Percentiles rank a stretch among this genome's conserved stretches.
Evolutionary conservation across 2,329 filamentous ascomycete species (phyloP).

Genomic region (Beauveria asiatica): DNA sequence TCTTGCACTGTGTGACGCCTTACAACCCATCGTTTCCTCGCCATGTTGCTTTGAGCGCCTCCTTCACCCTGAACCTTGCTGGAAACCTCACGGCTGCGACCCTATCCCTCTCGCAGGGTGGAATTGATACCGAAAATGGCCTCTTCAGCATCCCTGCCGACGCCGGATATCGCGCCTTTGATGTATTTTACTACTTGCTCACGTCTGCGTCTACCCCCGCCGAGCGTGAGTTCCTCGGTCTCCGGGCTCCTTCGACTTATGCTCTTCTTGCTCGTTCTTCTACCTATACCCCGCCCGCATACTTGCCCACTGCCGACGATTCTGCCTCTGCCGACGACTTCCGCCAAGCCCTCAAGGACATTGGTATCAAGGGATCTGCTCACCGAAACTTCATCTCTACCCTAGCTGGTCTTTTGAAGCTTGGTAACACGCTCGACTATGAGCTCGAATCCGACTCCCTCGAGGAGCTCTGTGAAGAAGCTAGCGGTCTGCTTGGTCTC

Average conservation of each 20-base stretch:
- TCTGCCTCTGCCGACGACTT: conserved; percentile 90
- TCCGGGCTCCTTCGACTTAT: conserved; percentile 72
- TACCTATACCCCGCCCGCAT: conserved; percentile 78
- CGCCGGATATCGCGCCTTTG: conserved; percentile 81
- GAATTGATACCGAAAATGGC: conserved; percentile 75
- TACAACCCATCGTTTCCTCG: conserved; percentile 78
- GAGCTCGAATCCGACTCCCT: conserved; percentile 75
- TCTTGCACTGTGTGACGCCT: conserved; percentile 79
- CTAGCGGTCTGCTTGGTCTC: conserved; percentile 74
- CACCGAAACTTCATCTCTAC: conserved; percentile 79
- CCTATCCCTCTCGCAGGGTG: conserved; percentile 73
- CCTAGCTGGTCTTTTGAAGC: conserved; percentile 77
- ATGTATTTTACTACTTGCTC: conserved; percentile 95
- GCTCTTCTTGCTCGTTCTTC: conserved; percentile 70
- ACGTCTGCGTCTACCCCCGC: conserved; percentile 83
- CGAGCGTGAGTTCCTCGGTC: conserved; percentile 78
- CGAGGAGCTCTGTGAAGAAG: conserved; percentile 83
- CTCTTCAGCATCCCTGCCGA: conserved; percentile 73
- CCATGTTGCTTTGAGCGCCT: conserved; percentile 72
- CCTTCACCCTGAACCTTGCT: conserved; percentile 70
- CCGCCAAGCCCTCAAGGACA: conserved; percentile 73
- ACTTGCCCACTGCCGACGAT: conserved; percentile 88
- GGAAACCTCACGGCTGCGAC: conserved; percentile 71
- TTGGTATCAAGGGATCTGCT: conserved; percentile 83
- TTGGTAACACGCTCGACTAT: conserved; percentile 85